phyloP scores from a whole-genome alignment of 2,329 filamentous ascomycete species.

The Rutstroemia sp. region DNA sequence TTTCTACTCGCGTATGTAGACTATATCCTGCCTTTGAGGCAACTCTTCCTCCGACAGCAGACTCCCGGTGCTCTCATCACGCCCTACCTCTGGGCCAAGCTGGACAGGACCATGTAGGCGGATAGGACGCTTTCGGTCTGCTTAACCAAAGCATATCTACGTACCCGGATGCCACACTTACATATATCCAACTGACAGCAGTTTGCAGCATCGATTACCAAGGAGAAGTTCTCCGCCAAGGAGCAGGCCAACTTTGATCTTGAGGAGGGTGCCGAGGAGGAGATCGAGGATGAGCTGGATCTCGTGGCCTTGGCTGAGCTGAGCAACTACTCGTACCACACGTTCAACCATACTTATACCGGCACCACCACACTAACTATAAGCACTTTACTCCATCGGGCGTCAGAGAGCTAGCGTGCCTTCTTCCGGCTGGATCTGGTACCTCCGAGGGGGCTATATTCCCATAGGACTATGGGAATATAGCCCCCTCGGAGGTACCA shows the following conservation, averaged over 20 bases:
- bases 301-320: constrained; percentile 10
- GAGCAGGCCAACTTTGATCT: constrained; percentile 10
- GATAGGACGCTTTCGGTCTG: constrained; percentile 8
- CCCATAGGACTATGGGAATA: too few relatives aligned
- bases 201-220: constrained; percentile 6
- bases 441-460: too few relatives aligned
- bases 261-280: neutral
- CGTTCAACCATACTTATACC: constrained; percentile 9
- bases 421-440: constrained; percentile 12
- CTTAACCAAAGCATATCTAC: constrained; percentile 3
- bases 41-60: constrained; percentile 11
- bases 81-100: constrained; percentile 10
- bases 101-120: constrained; percentile 6
- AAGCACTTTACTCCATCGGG: constrained; percentile 7
- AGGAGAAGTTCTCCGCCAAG: constrained; percentile 9
- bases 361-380: constrained; percentile 10
- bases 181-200: constrained; percentile 8
- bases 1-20: constrained; percentile 12
- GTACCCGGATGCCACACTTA: constrained; percentile 3
- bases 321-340: neutral
- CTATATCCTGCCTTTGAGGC: constrained; percentile 6
- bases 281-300: constrained; percentile 4
- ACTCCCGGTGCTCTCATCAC: constrained; percentile 6
- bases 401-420: constrained; percentile 8
- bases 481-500: too few relatives aligned